phyloP scores from a whole-genome alignment of 2,329 filamentous ascomycete genomes.

The Aspergillus jensenii region DNA sequence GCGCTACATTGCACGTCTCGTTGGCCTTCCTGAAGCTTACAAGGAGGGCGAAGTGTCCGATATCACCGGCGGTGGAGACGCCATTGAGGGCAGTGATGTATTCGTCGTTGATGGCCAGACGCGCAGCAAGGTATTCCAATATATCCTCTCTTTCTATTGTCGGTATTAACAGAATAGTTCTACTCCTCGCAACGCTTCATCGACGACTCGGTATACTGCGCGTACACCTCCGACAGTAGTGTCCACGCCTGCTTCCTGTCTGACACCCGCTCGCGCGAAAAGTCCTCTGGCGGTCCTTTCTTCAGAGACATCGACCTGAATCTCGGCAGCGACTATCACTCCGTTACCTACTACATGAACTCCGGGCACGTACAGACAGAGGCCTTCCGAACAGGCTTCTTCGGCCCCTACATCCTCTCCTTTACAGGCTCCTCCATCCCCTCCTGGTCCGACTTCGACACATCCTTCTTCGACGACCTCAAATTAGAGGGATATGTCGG shows the following conservation, averaged over 20 bases:
- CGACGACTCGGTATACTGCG: constrained; percentile 7
- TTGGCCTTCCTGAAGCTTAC: not conserved
- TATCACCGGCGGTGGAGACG: not conserved
- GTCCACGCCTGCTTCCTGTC: constrained; percentile 6
- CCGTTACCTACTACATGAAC: constrained; percentile 6
- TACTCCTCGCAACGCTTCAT: constrained; percentile 8
- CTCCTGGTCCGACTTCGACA: not conserved
- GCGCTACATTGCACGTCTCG: constrained; percentile 3
- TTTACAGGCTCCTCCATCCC: not conserved
- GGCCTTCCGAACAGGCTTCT: constrained; percentile 2
- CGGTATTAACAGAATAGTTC: not conserved
- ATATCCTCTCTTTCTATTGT: not conserved
- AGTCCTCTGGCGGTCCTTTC: constrained; percentile 8
- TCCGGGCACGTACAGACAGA: constrained; percentile 9
- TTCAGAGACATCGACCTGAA: constrained; percentile 8
- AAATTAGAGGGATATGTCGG: not conserved
- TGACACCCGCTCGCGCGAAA: constrained; percentile 1
- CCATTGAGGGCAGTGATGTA: constrained; percentile 2
- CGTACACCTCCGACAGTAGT: not conserved
- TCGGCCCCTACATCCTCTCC: constrained; percentile 3
- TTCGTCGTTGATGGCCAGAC: constrained; percentile 1
- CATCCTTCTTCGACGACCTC: not conserved
- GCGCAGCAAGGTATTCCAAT: not conserved
- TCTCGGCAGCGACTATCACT: not conserved
- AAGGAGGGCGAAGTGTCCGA: not conserved